These are phyloP conservation scores for Ophiocordyceps sinensis DNA, from an alignment of 2,329 filamentous ascomycete species.

Conservation along the genomic window DNA sequence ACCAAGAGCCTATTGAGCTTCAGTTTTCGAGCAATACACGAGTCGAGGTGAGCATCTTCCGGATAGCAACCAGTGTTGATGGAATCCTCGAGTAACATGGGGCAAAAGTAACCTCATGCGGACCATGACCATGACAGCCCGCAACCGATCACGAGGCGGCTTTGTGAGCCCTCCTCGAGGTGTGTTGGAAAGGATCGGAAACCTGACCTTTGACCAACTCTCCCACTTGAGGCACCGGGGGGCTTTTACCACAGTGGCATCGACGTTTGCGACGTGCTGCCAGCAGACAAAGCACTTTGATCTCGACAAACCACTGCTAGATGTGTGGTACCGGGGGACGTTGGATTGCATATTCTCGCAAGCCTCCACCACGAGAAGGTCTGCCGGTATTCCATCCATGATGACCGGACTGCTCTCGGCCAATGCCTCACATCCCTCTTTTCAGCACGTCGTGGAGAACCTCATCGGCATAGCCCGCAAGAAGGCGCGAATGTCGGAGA, in stretches of 20 bases:
- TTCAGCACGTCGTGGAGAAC: conserved; percentile 48
- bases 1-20: conserved; percentile 89
- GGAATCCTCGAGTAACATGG: neutral
- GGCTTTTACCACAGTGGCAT: conserved; percentile 83
- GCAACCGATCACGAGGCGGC: conserved; percentile 27
- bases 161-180: conserved; percentile 32
- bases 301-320: conserved; percentile 31
- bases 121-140: conserved; percentile 40
- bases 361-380: conserved; percentile 72
- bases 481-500: conserved; percentile 37
- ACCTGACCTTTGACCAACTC: conserved; percentile 68
- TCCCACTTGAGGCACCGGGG: conserved; percentile 76
- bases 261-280: conserved; percentile 75
- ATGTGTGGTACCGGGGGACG: conserved; percentile 59
- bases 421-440: conserved; percentile 42
- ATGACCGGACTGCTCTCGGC: conserved; percentile 69
- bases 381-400: conserved; percentile 79
- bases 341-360: conserved; percentile 59
- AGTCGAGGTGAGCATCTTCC: conserved; percentile 59
- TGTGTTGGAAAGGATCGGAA: conserved; percentile 53
- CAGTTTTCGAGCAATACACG: conserved; percentile 88
- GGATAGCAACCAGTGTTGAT: neutral
- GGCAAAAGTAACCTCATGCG: conserved; percentile 52
- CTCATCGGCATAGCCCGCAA: conserved; percentile 44
- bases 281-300: conserved; percentile 39